Base-by-base conservation (phyloP, 1,139 yeast species). In the Diutina mesorugosa region DNA sequence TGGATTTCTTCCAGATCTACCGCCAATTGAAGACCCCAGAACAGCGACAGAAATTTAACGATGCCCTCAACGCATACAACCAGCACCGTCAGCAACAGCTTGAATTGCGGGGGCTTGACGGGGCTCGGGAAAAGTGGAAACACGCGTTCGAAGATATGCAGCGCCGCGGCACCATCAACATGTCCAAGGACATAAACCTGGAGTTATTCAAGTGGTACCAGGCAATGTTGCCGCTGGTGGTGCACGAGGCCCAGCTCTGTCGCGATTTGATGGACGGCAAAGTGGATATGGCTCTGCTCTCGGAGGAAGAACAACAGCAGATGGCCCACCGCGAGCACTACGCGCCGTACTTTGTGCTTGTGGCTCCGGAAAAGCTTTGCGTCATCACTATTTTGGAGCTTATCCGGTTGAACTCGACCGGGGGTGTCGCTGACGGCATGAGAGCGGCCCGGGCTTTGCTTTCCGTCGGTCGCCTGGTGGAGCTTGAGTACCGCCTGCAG, bases 81-180 rank as follows among this genome's bases (percentile, higher is more conserved):
- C 80, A 79, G 58, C 81, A 81, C 29, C 81, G 99, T 65, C 97
- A 93, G 67, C 73, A 81, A 57, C 79, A 79, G 55, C 69, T 93
- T 51, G 99, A 93, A 67, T 77, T 83, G 45, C 78, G 87, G 59
- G 95, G 96, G 4, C 77, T 87, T 9, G 93, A 87, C 62, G 93
- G 93, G 2, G 96, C 98, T 0, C 83, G 80, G 60, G 89, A 85
- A 65, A 86, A 87, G 67, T 93, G 98, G 98, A 85, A 82, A 65
- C 85, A 84, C 63, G 93, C 86, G 61, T 86, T 81, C 64, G 95
- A 89, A 63, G 85, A 81, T 58, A 76, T 85, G 67, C 80, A 80
- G 59, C 80, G 77, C 55, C 75, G 85, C 62, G 90, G 91, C n/a
- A 80, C 76, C 8, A 61, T 83, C 51, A 69, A 82, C 30, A 71